Evolutionary conservation across 768 basidiomycete species (phyloP).

Genomic region (Suillus placidus): DNA sequence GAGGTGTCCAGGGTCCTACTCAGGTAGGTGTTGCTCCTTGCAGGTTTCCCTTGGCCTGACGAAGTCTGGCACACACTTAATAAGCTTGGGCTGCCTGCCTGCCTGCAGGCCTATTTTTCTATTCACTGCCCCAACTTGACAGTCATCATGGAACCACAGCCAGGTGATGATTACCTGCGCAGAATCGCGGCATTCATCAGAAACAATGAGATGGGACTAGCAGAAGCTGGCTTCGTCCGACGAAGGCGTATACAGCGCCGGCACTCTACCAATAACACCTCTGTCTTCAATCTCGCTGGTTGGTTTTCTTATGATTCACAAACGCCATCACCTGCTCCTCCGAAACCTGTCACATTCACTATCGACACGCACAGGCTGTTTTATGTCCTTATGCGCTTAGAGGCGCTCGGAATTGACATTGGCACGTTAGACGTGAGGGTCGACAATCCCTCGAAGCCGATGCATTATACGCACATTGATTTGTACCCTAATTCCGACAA

Average conservation of each 20-base stretch:
- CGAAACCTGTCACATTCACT: slow-evolving; percentile 66
- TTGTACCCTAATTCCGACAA: slow-evolving; percentile 53
- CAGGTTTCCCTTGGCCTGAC: slow-evolving; percentile 1
- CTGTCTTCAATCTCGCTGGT: slow-evolving; percentile 60
- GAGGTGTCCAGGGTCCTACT: not conserved
- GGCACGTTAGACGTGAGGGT: slow-evolving; percentile 81
- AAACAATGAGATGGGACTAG: slow-evolving; percentile 71
- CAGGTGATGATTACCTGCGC: slow-evolving; percentile 77
- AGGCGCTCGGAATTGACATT: slow-evolving; percentile 74
- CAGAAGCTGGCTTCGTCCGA: slow-evolving; percentile 58
- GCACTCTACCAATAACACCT: slow-evolving; percentile 34
- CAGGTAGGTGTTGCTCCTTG: no score
- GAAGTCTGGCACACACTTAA: not conserved
- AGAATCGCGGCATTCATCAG: slow-evolving; percentile 72
- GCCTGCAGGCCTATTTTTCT: slow-evolving; percentile 15
- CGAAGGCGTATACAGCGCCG: slow-evolving; percentile 47
- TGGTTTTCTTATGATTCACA: slow-evolving; percentile 49
- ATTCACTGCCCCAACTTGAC: slow-evolving; percentile 17
- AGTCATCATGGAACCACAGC: slow-evolving; percentile 50
- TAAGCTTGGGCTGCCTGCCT: slow-evolving; percentile 7
- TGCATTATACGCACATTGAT: slow-evolving; percentile 66
- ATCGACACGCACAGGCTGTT: slow-evolving; percentile 84
- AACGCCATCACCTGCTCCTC: slow-evolving; percentile 35
- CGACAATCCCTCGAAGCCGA: slow-evolving; percentile 73
- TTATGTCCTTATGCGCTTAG: slow-evolving; percentile 86